Evolutionary conservation across 2,329 filamentous ascomycete species (phyloP).

Genomic region (Arthrobotrys conoides): DNA sequence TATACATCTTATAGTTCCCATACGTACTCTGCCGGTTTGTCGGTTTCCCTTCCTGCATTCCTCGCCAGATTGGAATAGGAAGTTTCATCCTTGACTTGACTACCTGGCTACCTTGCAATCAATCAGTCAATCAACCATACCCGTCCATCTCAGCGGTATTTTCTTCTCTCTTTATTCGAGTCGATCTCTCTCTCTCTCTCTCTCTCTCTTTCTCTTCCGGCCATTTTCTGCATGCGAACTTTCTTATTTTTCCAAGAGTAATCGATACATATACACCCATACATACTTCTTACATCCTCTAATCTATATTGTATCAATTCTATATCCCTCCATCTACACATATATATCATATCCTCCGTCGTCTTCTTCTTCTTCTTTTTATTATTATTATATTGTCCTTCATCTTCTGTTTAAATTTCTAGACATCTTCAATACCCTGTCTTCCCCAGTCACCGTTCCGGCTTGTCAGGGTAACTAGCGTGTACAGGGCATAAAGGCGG

Average conservation of each 20-base stretch:
- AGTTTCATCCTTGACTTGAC: slow-evolving; percentile 60
- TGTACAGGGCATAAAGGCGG: slow-evolving; percentile 37
- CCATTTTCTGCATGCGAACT: not conserved
- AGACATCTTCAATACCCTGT: not conserved
- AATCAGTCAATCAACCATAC: slow-evolving; percentile 8
- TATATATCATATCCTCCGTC: not conserved
- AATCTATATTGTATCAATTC: too few relatives aligned
- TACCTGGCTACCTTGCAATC: slow-evolving; percentile 33
- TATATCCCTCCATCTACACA: not conserved
- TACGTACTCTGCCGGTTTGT: slow-evolving; percentile 11
- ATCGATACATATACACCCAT: not conserved
- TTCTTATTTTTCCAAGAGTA: slow-evolving; percentile 20
- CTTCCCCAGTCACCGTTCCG: slow-evolving; percentile 11
- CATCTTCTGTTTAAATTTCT: not conserved
- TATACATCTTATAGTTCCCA: not conserved
- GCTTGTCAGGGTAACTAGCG: slow-evolving; percentile 30
- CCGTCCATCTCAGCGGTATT: slow-evolving; percentile 38
- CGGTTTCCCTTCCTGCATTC: slow-evolving; percentile 59
- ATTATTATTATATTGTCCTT: not conserved
- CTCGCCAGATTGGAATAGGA: slow-evolving; percentile 61
- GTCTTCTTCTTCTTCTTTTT: not conserved
- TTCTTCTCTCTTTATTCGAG: not conserved
- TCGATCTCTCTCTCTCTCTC: not conserved
- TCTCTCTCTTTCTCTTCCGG: not conserved
- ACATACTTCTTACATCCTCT: not conserved